Base-by-base conservation (phyloP, 805 yeast species). In the Maudiozyma pseudohumilis region DNA sequence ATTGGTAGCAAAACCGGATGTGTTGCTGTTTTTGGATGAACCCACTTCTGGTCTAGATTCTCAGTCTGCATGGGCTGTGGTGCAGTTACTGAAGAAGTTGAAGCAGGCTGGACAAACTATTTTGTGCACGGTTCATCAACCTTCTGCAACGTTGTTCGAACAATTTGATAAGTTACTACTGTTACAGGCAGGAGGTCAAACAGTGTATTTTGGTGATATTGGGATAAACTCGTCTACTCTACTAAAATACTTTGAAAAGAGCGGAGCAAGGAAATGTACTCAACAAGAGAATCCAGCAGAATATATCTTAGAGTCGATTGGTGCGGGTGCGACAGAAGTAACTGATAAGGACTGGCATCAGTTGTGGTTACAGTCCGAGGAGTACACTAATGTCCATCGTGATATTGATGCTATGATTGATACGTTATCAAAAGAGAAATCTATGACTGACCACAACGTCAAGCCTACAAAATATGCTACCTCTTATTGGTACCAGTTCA, bases 281-380 rank as follows among this genome's bases (percentile, higher is more conserved):
- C 52, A 54, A 12, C 55, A 51, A 9, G 83, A 74, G 38, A 78
- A 78, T 46, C 84, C 85, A 2, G 85, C 84, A 6, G 85, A 77
- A 53, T 78, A 77, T 63, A 74, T 77, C 57, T 56, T 78, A 41
- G 79, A 76, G 40, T 73, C 70, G 13, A 75, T 80, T 55, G 86
- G 86, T 24, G 85, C 86, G 17, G 86, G 83, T 46, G 82, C 86
- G 2, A 77, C 82, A 13, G 76, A 82, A 1, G 48, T 59, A 26
- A 69, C 66, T 8, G 50, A 61, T 11, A 65, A 62, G 21, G 74
- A 80, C 23, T 80, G 80, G 75, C 60, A 63, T 50, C 67, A 72
- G 15, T 65, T 68, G 3, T 80, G 88, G 75, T 55, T 50, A 41
- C 59, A 59, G 35, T 69, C 75, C 5, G 36, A 47, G 6, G 70